Evolutionary conservation across 768 basidiomycete species (phyloP).

Genomic region (Podaxis sp.): DNA sequence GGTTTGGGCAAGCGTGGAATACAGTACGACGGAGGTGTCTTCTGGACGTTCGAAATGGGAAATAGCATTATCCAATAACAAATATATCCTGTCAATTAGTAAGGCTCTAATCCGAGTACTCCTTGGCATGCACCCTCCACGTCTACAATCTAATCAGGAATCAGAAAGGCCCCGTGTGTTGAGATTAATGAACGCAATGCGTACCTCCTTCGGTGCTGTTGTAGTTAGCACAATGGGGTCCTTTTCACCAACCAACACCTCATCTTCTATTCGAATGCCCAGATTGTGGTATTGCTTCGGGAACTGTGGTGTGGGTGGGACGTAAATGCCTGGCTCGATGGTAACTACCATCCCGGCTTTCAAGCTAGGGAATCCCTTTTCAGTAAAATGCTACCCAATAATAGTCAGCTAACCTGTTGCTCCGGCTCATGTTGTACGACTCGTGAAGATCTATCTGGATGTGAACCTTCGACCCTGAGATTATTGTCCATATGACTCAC

Average conservation of each 20-base stretch:
- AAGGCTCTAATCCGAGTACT: constrained; percentile 59
- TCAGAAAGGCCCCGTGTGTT: background rate
- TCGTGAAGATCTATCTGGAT: constrained; percentile 79
- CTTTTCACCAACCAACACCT: constrained; percentile 65
- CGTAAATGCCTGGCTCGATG: constrained; percentile 90
- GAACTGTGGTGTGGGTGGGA: constrained; percentile 75
- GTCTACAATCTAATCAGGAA: constrained; percentile 53
- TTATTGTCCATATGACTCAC: constrained; percentile 34
- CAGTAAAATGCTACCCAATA: background rate
- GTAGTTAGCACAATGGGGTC: constrained; percentile 64
- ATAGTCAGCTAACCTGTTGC: constrained; percentile 30
- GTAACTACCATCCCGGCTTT: constrained; percentile 89
- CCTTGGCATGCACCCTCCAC: constrained; percentile 82
- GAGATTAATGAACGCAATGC: constrained; percentile 10
- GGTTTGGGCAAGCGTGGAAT: background rate
- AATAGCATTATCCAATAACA: background rate
- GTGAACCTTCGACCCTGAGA: constrained; percentile 3
- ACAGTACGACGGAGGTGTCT: background rate
- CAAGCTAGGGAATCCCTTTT: constrained; percentile 41
- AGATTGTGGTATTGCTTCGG: constrained; percentile 89
- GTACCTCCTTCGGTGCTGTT: constrained; percentile 80
- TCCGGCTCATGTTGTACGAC: constrained; percentile 58
- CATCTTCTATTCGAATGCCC: constrained; percentile 92
- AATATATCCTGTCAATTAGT: constrained; percentile 18
- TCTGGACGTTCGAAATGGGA: background rate